Base-by-base conservation (phyloP, 495 filamentous ascomycete genomes). In the Extremus antarcticus region DNA sequence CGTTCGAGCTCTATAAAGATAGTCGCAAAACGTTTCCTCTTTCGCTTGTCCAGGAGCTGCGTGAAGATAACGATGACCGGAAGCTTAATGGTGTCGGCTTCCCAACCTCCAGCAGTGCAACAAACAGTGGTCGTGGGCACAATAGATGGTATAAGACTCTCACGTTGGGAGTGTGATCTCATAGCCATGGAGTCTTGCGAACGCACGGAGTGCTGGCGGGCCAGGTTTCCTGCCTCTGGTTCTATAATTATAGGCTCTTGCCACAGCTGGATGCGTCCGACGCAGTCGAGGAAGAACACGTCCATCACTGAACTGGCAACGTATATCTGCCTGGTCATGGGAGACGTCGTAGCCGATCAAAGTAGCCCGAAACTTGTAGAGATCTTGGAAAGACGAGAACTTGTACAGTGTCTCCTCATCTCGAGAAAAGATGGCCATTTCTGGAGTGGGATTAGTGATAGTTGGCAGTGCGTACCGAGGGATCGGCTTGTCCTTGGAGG, bases 341-440 rank as follows among this genome's bases (percentile, higher is more conserved):
- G 39, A 25, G 7, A 53, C 51, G 10, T 53, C 39, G 51, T 53
- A 53, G 51, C 51, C 51, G 11, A 38, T 53, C 10, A 53, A 25
- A 7, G 51, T 38, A 25, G 51, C 38, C 22, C 43, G 51, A 23
- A 53, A 41, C 19, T 4, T 10, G 20, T 19, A 25, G 21, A 53
- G 39, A 13, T 43, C 51, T 22, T 41, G 7, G 10, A 24, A 22
- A 7, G 51, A 43, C 3, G 4, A 7, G 39, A 53, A 53, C 10
- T 16, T 45, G 51, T 43, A 53, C 17, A 53, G 35, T 15, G 17
- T 53, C 22, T 53, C 51, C 38, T 41, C 39, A 19, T 24, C 16
- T 8, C 51, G 51, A 17, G 51, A 45, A 22, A 53, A 41, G 3
- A 53, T 45, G 3, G 51, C 32, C 17, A 53, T 23, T 32, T 53